A percentile compares a stretch with the other conserved stretches of the same genome.
phyloP scores from a whole-genome alignment of 2,329 filamentous ascomycete genomes.

The Sclerotiophoma versabilis region DNA sequence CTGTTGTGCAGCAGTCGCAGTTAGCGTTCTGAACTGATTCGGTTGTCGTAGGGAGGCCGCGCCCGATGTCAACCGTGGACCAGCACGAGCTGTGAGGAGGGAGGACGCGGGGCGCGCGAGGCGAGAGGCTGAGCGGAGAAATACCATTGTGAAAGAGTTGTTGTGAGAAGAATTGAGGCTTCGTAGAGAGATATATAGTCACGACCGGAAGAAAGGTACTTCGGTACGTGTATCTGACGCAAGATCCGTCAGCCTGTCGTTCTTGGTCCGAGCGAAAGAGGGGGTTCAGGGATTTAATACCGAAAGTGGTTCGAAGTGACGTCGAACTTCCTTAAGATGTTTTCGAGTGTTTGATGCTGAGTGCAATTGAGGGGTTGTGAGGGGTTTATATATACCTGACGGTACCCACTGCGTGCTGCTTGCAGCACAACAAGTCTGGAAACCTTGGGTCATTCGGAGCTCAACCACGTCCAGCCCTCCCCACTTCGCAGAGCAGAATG shows the following conservation, averaged over 20 bases:
- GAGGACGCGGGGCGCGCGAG: constrained; percentile 63
- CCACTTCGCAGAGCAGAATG: constrained; percentile 42
- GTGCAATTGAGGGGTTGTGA: constrained; percentile 30
- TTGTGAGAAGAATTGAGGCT: constrained; percentile 28
- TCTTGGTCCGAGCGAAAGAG: constrained; percentile 18
- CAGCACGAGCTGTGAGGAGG: constrained; percentile 56
- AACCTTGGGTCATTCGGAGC: constrained; percentile 32
- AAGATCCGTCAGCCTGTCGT: constrained; percentile 32
- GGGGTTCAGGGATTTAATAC: constrained; percentile 35
- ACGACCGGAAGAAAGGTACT: constrained; percentile 22
- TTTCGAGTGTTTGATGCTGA: constrained; percentile 23
- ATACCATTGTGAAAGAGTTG: constrained; percentile 60
- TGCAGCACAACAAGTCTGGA: constrained; percentile 21
- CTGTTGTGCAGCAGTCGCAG: constrained; percentile 73
- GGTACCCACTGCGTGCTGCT: constrained; percentile 28
- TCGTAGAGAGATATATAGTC: constrained; percentile 33
- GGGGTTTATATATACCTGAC: constrained; percentile 40
- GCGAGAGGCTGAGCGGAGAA: constrained; percentile 67
- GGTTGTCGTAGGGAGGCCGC: constrained; percentile 55
- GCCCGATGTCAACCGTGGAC: constrained; percentile 49
- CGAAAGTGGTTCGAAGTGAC: constrained; percentile 34
- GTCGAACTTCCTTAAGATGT: constrained; percentile 20
- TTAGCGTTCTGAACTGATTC: constrained; percentile 67
- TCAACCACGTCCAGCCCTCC: constrained; percentile 35
- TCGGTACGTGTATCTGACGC: constrained; percentile 38